Percentiles rank a stretch among this genome's conserved stretches.
Conservation (phyloP, 1,139 yeast genomes). For the Taphrina flavorubra region DNA sequence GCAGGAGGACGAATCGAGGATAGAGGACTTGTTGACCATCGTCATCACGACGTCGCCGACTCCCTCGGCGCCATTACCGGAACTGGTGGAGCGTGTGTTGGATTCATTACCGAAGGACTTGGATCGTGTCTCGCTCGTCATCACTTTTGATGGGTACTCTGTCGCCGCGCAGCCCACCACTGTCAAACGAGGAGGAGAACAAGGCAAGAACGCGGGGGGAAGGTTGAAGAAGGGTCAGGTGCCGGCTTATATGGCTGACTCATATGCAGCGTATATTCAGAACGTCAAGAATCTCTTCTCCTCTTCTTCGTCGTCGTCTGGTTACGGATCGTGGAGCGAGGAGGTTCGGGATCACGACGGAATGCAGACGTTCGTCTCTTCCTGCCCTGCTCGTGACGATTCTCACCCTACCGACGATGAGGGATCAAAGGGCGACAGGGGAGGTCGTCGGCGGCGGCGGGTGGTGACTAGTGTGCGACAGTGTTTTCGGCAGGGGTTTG, state of each 20-base stretch:
- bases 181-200: too few relatives aligned
- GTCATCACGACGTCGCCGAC: slow-evolving; percentile 34
- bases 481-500: slow-evolving; percentile 24
- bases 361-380: slow-evolving; percentile 1
- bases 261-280: slow-evolving; percentile 24
- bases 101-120: slow-evolving; percentile 17
- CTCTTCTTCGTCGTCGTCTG: too few relatives aligned
- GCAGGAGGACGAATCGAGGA: not conserved
- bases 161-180: not conserved
- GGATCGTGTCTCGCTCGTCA: slow-evolving; percentile 2
- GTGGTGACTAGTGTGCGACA: slow-evolving; percentile 8
- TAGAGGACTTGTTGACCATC: slow-evolving; percentile 18
- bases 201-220: not conserved
- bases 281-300: slow-evolving; percentile 3
- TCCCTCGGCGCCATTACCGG: slow-evolving; percentile 32
- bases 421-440: not conserved
- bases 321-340: not conserved
- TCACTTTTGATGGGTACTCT: slow-evolving; percentile 28
- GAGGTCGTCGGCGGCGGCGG: not conserved
- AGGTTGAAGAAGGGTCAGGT: slow-evolving; percentile 33
- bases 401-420: not conserved
- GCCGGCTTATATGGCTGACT: slow-evolving; percentile 14
- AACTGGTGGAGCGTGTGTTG: slow-evolving; percentile 9
- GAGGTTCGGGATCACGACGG: not conserved
- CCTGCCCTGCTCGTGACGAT: not conserved